A percentile compares a stretch with the other conserved stretches of the same genome.
Evolutionary conservation across 1,284 basidiomycete species (phyloP).

Genomic region (Exobasidium cylindrosporum): DNA sequence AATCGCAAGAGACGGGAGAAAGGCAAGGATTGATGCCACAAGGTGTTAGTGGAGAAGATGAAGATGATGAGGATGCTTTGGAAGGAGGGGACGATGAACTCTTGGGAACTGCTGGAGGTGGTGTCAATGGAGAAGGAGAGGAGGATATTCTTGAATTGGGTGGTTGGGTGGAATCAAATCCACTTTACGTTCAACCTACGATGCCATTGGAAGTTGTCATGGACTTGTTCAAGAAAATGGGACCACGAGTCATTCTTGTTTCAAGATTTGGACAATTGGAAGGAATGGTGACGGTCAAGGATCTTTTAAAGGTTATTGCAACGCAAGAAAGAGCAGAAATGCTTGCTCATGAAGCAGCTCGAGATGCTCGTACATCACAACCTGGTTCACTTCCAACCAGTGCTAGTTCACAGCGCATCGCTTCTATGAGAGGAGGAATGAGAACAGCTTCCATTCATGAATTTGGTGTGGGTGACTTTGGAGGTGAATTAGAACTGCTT

Average conservation of each 20-base stretch:
- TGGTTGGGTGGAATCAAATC: constrained; percentile 65
- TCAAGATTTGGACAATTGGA: constrained; percentile 72
- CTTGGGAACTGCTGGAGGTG: constrained; percentile 29
- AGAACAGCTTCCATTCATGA: neutral
- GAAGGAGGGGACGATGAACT: constrained; percentile 18
- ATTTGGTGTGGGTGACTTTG: constrained; percentile 9
- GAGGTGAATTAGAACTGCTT: constrained; percentile 13
- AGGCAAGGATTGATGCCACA: neutral
- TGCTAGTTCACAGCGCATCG: neutral
- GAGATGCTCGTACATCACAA: neutral
- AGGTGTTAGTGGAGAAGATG: constrained; percentile 22
- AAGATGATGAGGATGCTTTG: constrained; percentile 18
- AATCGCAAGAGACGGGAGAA: neutral
- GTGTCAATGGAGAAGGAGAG: constrained; percentile 35
- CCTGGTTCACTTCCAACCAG: neutral
- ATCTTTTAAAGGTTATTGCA: constrained; percentile 65
- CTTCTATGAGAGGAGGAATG: neutral
- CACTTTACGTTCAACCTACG: constrained; percentile 85
- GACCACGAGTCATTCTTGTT: constrained; percentile 86
- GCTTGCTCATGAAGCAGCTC: constrained; percentile 4
- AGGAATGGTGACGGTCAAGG: constrained; percentile 92
- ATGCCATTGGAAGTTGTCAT: constrained; percentile 93
- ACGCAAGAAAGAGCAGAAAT: constrained; percentile 26
- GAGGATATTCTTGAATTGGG: constrained; percentile 37
- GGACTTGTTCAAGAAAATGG: constrained; percentile 63